Evolutionary conservation across 495 filamentous ascomycete species (phyloP).

Genomic region (Chlorociboria aeruginascens): DNA sequence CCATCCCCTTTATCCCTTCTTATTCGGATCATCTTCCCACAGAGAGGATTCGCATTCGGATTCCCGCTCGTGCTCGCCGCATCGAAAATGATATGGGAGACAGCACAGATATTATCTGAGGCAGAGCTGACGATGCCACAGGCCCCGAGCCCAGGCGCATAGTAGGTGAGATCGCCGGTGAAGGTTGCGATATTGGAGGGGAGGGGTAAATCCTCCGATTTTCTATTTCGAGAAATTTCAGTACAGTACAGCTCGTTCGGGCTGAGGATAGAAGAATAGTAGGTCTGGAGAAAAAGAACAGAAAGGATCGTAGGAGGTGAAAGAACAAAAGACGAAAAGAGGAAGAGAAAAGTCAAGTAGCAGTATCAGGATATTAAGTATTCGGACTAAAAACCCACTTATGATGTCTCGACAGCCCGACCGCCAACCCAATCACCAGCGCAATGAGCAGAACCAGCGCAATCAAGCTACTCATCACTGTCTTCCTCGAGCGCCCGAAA

Average conservation of each 20-base stretch:
- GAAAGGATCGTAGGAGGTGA: not conserved
- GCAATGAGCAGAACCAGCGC: not conserved
- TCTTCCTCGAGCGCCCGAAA: not conserved
- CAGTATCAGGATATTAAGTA: not conserved
- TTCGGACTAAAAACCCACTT: not conserved
- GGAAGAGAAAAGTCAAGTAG: not conserved
- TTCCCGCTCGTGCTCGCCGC: conserved; percentile 38
- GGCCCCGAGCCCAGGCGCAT: conserved; percentile 53
- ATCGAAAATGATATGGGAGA: conserved; percentile 59
- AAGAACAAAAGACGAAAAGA: not conserved
- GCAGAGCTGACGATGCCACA: conserved; percentile 48
- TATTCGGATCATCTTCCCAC: conserved; percentile 50
- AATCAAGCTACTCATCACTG: not conserved
- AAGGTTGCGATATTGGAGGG: conserved; percentile 37
- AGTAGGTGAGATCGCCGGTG: conserved; percentile 62
- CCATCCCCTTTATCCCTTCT: conserved; percentile 57
- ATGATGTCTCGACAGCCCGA: not conserved
- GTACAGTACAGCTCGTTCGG: too few species aligned
- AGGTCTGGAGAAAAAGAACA: not conserved
- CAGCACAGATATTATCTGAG: conserved; percentile 48
- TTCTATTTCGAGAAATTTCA: not conserved
- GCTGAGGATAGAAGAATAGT: too few species aligned
- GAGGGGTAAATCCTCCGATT: conserved; percentile 37
- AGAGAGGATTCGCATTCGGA: conserved; percentile 61
- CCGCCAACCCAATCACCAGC: not conserved